These are phyloP conservation scores for Fusarium denticulatum DNA, from an alignment of 2,329 filamentous ascomycete genomes.

Conservation along the genomic window DNA sequence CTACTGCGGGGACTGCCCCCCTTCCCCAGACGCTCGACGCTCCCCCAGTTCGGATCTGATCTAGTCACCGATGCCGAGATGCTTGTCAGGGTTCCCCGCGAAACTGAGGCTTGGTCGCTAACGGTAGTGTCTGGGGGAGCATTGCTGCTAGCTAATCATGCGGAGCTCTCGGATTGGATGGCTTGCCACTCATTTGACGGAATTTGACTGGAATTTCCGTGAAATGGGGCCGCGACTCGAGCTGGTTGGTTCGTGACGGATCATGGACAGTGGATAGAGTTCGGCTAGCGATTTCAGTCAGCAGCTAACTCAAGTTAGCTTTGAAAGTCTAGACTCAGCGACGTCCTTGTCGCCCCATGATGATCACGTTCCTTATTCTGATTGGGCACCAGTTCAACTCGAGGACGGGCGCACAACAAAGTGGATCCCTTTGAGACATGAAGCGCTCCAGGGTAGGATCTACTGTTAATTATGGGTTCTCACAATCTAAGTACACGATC, in stretches of 20 bases:
- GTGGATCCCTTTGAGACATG: not conserved
- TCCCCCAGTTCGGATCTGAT: not conserved
- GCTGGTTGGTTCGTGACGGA: not conserved
- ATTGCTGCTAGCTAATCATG: not conserved
- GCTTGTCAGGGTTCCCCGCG: constrained; percentile 1
- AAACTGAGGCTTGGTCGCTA: not conserved
- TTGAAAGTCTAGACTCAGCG: not conserved
- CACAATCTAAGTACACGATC: not conserved
- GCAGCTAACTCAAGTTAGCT: not conserved
- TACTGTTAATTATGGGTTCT: too few relatives aligned
- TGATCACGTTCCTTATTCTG: too few relatives aligned
- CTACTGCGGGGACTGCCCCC: not conserved
- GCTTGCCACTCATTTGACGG: not conserved
- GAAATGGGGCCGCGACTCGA: not conserved
- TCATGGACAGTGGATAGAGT: not conserved
- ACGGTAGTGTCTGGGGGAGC: not conserved
- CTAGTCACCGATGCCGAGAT: not conserved
- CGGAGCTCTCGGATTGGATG: not conserved
- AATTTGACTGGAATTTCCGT: constrained; percentile 13
- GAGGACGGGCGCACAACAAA: not conserved
- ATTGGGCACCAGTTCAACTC: too few relatives aligned
- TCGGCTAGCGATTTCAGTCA: not conserved
- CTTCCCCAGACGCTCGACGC: not conserved
- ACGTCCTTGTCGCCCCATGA: not conserved
- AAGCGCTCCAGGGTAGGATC: not conserved